Base-by-base conservation (phyloP, 2,329 filamentous ascomycete species). In the Talaromyces sp. region DNA sequence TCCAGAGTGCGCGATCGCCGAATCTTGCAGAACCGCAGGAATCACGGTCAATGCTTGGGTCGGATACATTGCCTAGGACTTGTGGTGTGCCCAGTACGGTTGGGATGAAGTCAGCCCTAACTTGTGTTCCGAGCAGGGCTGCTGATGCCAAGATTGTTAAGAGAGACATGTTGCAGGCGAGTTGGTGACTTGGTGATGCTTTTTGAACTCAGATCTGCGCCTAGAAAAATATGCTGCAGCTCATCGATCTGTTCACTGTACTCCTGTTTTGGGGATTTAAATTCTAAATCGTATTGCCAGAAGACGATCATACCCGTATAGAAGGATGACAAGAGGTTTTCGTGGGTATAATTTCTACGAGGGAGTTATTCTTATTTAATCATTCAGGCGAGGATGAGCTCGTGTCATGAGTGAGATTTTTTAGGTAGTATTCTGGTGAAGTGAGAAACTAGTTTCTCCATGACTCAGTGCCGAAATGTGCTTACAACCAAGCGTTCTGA, bases 21-120 rank as follows among this genome's bases (percentile, higher is more conserved):
- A 67, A 68, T 52, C 58, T 43, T 17, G 58, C 59, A 25, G 67
- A 67, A 17, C 56, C 61, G 39, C 66, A 68, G 3, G 67, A 68
- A 41, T 68, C 67, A 9, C 67, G 67, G 47, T 68, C 52, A 10
- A 69, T 62, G 0, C 59, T 59, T 8, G 65, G 60, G 19, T 69
- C 67, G n/a, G 65, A 62, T 17, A 69, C 37, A 50, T 67, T 61
- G 2, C 67, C 67, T 17, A 69, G 31, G 3, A 67, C 39, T 54
- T 66, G 63, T 3, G 67, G 65, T 39, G 65, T 66, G 35, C 64
- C 59, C 43, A 33, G 47, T 15, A 65, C 64, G 6, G 43, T 62
- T 49, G 63, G 63, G 35, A 58, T 62, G 25, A 65, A 63, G 33
- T 58, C 43, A 19, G 63, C 59, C 15, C 41, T 61, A 39, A 49